Conservation (phyloP, 1,284 basidiomycete genomes). For the Sphagnurus paluster region DNA sequence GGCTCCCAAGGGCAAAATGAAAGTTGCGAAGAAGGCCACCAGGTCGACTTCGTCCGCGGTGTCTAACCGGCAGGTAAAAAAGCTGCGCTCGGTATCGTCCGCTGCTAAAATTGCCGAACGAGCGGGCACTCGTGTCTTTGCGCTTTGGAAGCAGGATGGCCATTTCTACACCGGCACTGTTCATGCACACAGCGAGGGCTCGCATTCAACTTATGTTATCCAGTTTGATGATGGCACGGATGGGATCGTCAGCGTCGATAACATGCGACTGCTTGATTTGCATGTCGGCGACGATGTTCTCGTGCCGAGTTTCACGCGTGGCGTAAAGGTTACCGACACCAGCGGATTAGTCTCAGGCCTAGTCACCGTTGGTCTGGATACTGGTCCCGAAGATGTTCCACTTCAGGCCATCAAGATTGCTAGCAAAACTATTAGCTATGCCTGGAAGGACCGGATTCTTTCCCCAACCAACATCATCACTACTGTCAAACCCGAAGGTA, state of each 20-base stretch:
- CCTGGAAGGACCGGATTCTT: constrained; percentile 55
- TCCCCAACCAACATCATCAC: constrained; percentile 41
- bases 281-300: constrained; percentile 57
- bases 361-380: constrained; percentile 42
- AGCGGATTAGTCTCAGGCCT: constrained; percentile 32
- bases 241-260: constrained; percentile 45
- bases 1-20: constrained; percentile 21
- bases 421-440: constrained; percentile 43
- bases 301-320: constrained; percentile 25
- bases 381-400: constrained; percentile 32
- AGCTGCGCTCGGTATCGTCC: constrained; percentile 32
- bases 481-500: constrained; percentile 26
- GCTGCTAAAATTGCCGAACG: constrained; percentile 20
- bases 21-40: constrained; percentile 25
- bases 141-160: constrained; percentile 59
- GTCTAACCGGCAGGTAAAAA: constrained; percentile 26
- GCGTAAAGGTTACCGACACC: constrained; percentile 34
- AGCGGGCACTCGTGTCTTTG: constrained; percentile 58
- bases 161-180: constrained; percentile 65
- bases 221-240: constrained; percentile 62
- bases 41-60: constrained; percentile 14
- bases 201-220: constrained; percentile 45
- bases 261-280: constrained; percentile 55
- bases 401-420: constrained; percentile 47
- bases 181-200: constrained; percentile 30